Percentiles rank a stretch among this genome's conserved stretches.
Conservation (phyloP, 148 eudicot species). For the Heliamphora exappendiculata region DNA sequence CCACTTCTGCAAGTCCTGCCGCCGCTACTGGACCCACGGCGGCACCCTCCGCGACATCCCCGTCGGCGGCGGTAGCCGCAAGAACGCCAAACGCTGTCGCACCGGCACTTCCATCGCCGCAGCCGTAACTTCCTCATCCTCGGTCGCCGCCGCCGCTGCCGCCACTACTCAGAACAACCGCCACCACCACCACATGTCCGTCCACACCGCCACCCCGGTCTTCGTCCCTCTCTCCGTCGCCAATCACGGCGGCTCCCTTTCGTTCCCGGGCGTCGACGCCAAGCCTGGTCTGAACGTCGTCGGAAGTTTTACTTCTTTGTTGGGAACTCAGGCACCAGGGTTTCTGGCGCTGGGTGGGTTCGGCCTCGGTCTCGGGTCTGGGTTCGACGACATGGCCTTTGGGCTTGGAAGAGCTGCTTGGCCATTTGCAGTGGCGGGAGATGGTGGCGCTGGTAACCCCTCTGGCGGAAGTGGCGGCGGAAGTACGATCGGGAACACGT, state of each 20-base stretch:
- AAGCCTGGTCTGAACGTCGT: conserved; percentile 12
- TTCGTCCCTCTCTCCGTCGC: conserved; percentile 8
- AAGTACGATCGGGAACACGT: conserved; percentile 28
- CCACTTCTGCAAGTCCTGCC: conserved; percentile 80
- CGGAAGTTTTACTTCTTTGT: conserved; percentile 46
- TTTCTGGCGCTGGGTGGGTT: conserved; percentile 46
- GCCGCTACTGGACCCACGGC: conserved; percentile 84
- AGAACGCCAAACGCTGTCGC: conserved; percentile 59
- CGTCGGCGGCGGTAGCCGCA: conserved; percentile 65
- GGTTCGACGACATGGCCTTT: conserved; percentile 30
- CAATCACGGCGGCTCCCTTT: conserved; percentile 7
- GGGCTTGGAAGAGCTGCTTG: conserved; percentile 38
- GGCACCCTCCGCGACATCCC: conserved; percentile 77
- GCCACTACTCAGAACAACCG: conserved; percentile 3
- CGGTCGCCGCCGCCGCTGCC: conserved; percentile 11
- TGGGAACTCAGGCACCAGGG: conserved; percentile 29
- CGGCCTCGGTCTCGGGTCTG: conserved; percentile 42
- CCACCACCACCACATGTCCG: conserved; percentile 7
- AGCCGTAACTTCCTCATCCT: too few species aligned
- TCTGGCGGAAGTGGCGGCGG: conserved; percentile 11
- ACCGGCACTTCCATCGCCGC: conserved; percentile 12
- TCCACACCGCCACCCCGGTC: conserved; percentile 1
- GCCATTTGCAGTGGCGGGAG: conserved; percentile 26
- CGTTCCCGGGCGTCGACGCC: conserved; percentile 3
- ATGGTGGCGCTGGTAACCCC: conserved; percentile 13